Base-by-base conservation (phyloP, 2,329 filamentous ascomycete genomes). In the Pseudogymnoascus sp. region DNA sequence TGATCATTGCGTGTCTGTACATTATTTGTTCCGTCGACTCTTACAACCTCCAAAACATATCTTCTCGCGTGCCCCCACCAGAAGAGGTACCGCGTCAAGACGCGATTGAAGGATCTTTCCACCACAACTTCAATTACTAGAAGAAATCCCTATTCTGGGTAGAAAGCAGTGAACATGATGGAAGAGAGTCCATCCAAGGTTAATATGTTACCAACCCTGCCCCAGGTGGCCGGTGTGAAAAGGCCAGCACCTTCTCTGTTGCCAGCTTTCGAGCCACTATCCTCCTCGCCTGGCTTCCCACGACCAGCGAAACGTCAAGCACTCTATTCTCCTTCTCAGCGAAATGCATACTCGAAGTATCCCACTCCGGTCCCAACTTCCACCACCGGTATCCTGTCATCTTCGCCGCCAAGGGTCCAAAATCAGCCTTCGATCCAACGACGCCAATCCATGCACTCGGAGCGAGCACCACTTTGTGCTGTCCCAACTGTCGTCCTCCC, bases 281-380 rank as follows among this genome's bases (percentile, higher is more conserved):
- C 88, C n/a, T 91, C 89, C 21, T 91, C 89, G 10, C 88, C 89
- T 1, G 82, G 78, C 61, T 83, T 91, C 59, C 88, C 88, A 58
- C 82, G 87, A 61, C 81, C 87, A 5, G 72, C 77, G 58, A 92
- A 92, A 77, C 84, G 88, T 71, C 87, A 86, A 70, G 83, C 81
- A 63, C 77, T 77, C 63, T 72, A 65, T 65, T 78, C 74, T 61
- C 75, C 74, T 64, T 74, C 74, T 17, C 70, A 72, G 68, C 71
- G 66, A 62, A 67, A 71, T 61, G 62, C 64, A 60, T 70, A 67
- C 58, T 47, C 64, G 15, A 91, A 88, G 71, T 97, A 97, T 76
- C 94, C 94, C 41, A 97, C 94, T 2, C 94, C 94, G 1, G 83
- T 96, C 64, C 92, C 93, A 17, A 97, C 93, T 4, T 97, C 94